Evolutionary conservation across 345 rosid species (phyloP), one percentile per base, ranked within the genome.

Genomic region (Boechera stricta): DNA sequence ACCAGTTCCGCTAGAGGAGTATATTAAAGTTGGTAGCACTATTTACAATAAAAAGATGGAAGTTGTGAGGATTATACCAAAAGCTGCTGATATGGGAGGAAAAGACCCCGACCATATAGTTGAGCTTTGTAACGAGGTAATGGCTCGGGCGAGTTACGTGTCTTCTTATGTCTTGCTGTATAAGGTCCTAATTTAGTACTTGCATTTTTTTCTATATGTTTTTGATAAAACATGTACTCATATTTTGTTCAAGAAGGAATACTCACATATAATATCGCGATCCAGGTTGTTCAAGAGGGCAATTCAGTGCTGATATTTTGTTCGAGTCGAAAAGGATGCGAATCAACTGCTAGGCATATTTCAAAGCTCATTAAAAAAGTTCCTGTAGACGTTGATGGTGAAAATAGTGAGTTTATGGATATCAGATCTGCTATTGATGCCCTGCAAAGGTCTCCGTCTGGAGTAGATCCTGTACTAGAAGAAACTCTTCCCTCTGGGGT

Each of bases 281-380:
- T 78, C 69, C 84, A 94, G 98, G 85, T 92, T 83, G 92, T 94
- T 85, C 97, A 90, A 89, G 97, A 92, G 72, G 97, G 97, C 11
- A 93, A 94, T 71, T 90, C 98, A 0, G 97, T 94, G 68, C 82
- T 94, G 77, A 90, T 92, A 82, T 94, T 94, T 84, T 94, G 98
- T 82, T 92, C 98, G 45, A 92, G 92, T 82, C 92, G 98, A 62
- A 94, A 94, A 83, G 97, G 98, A 85, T 94, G 98, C 44, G 97
- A 94, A 85, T 90, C 97, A 83, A 94, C 97, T 77, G 97, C 98
- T 64, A 87, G 84, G 80, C 98, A 94, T 74, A 83, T 92, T 32
- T 71, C 97, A 48, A 92, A 88, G 80, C 89, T 86, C 82, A 84
- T 94, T 75, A 86, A 86, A 87, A 89, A 87, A 73, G 82, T 83